Percentiles rank a stretch among this genome's conserved stretches.
Evolutionary conservation across 805 yeast species (phyloP).

Genomic region (Jamesozyma gamospora): DNA sequence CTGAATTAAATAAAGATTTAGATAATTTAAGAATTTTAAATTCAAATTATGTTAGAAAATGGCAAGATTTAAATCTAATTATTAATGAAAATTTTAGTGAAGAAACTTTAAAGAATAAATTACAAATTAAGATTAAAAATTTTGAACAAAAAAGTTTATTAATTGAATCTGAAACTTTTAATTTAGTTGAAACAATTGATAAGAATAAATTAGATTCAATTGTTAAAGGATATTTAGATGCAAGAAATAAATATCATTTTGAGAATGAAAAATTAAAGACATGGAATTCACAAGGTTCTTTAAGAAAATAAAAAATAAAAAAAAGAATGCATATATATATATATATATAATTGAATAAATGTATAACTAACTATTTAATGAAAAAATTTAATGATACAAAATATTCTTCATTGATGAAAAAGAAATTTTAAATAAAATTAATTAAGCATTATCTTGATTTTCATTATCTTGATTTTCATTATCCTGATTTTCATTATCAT

Average conservation of each 20-base stretch:
- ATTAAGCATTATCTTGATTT: neutral
- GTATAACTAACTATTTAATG: too few species aligned
- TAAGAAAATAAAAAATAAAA: constrained; percentile 6
- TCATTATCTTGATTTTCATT: neutral
- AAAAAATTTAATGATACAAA: too few species aligned
- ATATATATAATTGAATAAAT: neutral
- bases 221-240: constrained; percentile 33
- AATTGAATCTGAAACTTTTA: constrained; percentile 7
- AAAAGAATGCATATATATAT: neutral
- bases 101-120: constrained; percentile 25
- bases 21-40: constrained; percentile 22
- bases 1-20: constrained; percentile 19
- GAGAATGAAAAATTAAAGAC: constrained; percentile 39
- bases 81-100: constrained; percentile 34
- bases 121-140: constrained; percentile 26
- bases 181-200: constrained; percentile 7
- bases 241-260: constrained; percentile 36
- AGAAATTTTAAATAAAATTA: too few species aligned
- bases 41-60: constrained; percentile 24
- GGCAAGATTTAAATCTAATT: constrained; percentile 30
- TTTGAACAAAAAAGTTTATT: constrained; percentile 20
- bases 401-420: too few species aligned
- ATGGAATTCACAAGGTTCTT: constrained; percentile 26
- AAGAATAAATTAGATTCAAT: constrained; percentile 31
- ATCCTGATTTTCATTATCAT: neutral